Conservation (phyloP, 208 protist genomes). For the Leptomonas pyrrhocoris region DNA sequence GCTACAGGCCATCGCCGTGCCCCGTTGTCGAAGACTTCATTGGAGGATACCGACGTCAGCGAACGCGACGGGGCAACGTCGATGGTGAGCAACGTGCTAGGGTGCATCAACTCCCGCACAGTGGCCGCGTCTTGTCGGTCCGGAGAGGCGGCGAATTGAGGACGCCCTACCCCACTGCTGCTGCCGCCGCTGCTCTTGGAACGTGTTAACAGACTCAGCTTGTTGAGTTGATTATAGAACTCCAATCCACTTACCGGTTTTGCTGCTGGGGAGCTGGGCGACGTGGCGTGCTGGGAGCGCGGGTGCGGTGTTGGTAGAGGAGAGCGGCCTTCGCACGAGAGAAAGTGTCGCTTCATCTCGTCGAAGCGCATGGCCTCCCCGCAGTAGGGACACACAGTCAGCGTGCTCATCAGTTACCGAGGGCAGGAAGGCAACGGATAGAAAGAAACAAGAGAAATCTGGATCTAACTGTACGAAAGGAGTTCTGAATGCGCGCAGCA, state of each 20-base stretch:
- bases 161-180: background rate
- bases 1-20: background rate
- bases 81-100: conserved; percentile 14
- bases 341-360: conserved; percentile 42
- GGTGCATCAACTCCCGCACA: conserved; percentile 13
- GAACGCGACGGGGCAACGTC: conserved; percentile 4
- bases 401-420: conserved; percentile 27
- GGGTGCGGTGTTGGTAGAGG: background rate
- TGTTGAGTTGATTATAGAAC: conserved; percentile 37
- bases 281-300: background rate
- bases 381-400: conserved; percentile 57
- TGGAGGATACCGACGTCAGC: background rate
- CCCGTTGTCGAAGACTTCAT: background rate
- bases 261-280: background rate
- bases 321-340: conserved; percentile 29
- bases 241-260: conserved; percentile 24
- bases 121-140: background rate
- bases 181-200: background rate
- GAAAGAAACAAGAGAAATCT: background rate
- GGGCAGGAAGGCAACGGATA: background rate
- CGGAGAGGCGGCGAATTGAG: background rate
- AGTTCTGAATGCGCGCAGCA: too few relatives aligned
- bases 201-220: conserved; percentile 21
- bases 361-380: conserved; percentile 36
- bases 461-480: background rate